Base-by-base conservation (phyloP, 352 stramenopile species). In the Globisporangium emineosum region DNA sequence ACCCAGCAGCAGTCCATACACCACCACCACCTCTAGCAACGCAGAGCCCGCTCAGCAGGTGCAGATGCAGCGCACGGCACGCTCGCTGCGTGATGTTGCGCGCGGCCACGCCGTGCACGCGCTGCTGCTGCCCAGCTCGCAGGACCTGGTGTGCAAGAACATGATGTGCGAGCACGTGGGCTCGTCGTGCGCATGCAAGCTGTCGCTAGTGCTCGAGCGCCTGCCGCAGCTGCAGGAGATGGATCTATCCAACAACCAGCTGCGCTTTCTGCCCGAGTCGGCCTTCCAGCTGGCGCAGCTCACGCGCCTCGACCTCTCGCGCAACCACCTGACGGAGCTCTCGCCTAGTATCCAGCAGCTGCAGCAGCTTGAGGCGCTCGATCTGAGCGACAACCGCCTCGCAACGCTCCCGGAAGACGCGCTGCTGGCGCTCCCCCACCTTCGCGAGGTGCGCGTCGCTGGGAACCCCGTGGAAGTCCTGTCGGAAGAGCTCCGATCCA, bases 161-260 rank as follows among this genome's bases (percentile, higher is more conserved):
- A 74, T 97, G 54, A 97, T 97, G 91, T 97, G 91, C 68, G 86
- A 96, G 66, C 85, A 94, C 72, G 73, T 97, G 29, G 90, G 91
- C 29, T 79, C 84, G 57, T 81, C 88, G 12, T 97, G 91, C 65
- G 72, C 85, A 32, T 97, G 91, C 72, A 80, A 84, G 60, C 72
- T 97, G 43, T 80, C 88, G 62, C 70, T 93, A 9, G 81, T 86
- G 27, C 75, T 96, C 13, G 86, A 93, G 71, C 83, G 84, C 37
- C 73, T 89, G 17, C 84, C 88, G 21, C 65, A 73, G 43, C 72
- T 97, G 30, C 63, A 76, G 59, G 61, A 67, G 8, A 81, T 97
- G 55, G 79, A 96, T 68, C 66, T 97, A 7, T 82, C 83, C 9
- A 62, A 71, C 61, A 97, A 97, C 66, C 68, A 82, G 33, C 80